Percentiles rank a stretch among this genome's conserved stretches.
phyloP scores from a whole-genome alignment of 495 filamentous ascomycete genomes.

The Penicillium salamii region DNA sequence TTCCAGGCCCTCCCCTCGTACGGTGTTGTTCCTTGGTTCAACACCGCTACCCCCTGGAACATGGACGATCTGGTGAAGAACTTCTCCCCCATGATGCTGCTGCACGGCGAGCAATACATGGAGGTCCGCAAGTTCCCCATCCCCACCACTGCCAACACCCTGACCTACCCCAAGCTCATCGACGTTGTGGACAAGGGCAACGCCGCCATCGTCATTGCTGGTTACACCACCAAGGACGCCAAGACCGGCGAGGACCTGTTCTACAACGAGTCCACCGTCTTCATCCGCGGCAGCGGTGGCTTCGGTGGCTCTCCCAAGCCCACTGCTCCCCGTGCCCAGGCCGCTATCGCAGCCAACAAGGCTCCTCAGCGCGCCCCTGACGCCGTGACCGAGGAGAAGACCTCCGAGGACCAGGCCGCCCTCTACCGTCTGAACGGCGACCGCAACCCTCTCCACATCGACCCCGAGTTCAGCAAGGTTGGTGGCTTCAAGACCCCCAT shows the following conservation, averaged over 20 bases:
- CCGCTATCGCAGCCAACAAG: slow-evolving; percentile 73
- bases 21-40: slow-evolving; percentile 91
- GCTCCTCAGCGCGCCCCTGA: slow-evolving; percentile 77
- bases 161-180: slow-evolving; percentile 81
- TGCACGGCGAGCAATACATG: slow-evolving; percentile 98
- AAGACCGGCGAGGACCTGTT: slow-evolving; percentile 83
- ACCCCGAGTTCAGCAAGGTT: slow-evolving; percentile 90
- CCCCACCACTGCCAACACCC: slow-evolving; percentile 76
- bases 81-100: slow-evolving; percentile 98
- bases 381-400: slow-evolving; percentile 81
- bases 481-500: slow-evolving; percentile 96
- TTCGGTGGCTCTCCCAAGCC: slow-evolving; percentile 86
- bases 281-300: slow-evolving; percentile 88
- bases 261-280: slow-evolving; percentile 91
- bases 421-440: slow-evolving; percentile 94
- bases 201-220: slow-evolving; percentile 79
- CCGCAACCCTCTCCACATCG: slow-evolving; percentile 91
- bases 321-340: slow-evolving; percentile 62
- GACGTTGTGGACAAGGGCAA: slow-evolving; percentile 96
- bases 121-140: slow-evolving; percentile 93
- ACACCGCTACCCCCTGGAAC: slow-evolving; percentile 75
- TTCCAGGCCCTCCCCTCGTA: slow-evolving; percentile 95
- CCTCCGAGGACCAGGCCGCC: slow-evolving; percentile 89
- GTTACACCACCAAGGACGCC: slow-evolving; percentile 76
- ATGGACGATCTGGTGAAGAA: slow-evolving; percentile 84